Evolutionary conservation across 1,139 yeast genomes (phyloP), one percentile per base, ranked within the genome.

Genomic region (Candida neerlandica): DNA sequence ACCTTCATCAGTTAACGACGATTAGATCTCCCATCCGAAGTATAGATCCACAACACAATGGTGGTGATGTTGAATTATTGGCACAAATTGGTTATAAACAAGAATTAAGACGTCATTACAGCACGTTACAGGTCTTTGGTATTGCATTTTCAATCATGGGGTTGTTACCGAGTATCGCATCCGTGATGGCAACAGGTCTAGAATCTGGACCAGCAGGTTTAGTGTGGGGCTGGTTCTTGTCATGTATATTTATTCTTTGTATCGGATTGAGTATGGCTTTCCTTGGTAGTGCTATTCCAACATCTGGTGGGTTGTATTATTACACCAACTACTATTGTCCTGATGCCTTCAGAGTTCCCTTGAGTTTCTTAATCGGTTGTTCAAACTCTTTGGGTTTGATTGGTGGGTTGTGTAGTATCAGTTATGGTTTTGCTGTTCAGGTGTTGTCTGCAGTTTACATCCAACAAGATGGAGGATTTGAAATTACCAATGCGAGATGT

Each of bases 221-320:
- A 19, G 79, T 84, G 15, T 86, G 90, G 89, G 89, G 90, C 47
- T 86, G 90, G 89, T 74, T 85, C 50, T 70, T 78, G 46, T 80
- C 85, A 41, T 80, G 81, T n/a, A 54, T 76, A 46, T 84, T 85
- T 55, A 80, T 86, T 52, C 63, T 84, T 46, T 67, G 77, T 51
- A 78, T 82, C 49, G 90, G 89, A 12, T 56, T 77, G 49, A 76
- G 86, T 12, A 84, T 85, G 73, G 79, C 88, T 14, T 84, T 84
- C 55, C 67, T 84, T 48, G 86, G 86, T 1, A 79, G 85, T 29
- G 78, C 88, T n/a, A 80, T 83, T 61, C 91, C 91, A 46, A 84
- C 91, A 3, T 77, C 85, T 19, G 90, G 91, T 51, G 91, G 90
- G 6, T 70, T 85, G 58, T 85, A 84, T 63, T 84, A 82, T 65